These are phyloP conservation scores for Eutrema japonicum DNA, from an alignment of 345 rosid genomes.

Conservation along the genomic window DNA sequence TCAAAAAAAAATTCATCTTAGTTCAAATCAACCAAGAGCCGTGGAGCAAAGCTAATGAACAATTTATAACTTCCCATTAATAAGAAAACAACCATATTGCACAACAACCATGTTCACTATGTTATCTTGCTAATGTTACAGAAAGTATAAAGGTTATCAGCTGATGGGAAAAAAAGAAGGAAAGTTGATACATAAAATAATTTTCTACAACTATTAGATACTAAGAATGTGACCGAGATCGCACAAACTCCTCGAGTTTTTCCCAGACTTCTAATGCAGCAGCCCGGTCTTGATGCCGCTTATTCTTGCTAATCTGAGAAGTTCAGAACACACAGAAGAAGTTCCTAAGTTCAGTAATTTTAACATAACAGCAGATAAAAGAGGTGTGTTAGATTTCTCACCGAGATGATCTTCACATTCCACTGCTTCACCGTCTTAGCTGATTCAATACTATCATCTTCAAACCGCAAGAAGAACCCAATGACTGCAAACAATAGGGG, in stretches of 20 bases:
- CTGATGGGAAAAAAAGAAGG: constrained; percentile 1
- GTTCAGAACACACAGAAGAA: constrained; percentile 28
- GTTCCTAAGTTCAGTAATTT: constrained; percentile 15
- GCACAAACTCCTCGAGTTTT: constrained; percentile 86
- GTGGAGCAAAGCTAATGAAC: constrained; percentile 4
- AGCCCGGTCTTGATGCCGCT: constrained; percentile 92
- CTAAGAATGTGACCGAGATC: constrained; percentile 79
- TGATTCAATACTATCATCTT: constrained; percentile 94
- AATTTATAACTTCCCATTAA: not conserved
- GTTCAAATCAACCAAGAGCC: not conserved
- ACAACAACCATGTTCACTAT: constrained; percentile 21
- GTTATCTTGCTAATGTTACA: constrained; percentile 36
- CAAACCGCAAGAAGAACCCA: constrained; percentile 93
- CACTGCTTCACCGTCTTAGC: constrained; percentile 95
- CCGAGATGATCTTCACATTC: constrained; percentile 98
- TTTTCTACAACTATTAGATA: constrained; percentile 27
- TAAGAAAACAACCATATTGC: constrained; percentile 26
- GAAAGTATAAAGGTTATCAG: constrained; percentile 15
- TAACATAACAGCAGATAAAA: not conserved
- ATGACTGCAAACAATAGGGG: constrained; percentile 56
- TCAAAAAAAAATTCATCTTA: not conserved
- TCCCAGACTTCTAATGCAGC: constrained; percentile 99
- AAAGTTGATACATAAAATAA: constrained; percentile 35
- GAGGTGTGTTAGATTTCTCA: constrained; percentile 38
- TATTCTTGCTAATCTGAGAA: constrained; percentile 92